A percentile compares a stretch with the other conserved stretches of the same genome.
Conservation (phyloP, 345 rosid genomes). For the Eucalyptus coolabah region DNA sequence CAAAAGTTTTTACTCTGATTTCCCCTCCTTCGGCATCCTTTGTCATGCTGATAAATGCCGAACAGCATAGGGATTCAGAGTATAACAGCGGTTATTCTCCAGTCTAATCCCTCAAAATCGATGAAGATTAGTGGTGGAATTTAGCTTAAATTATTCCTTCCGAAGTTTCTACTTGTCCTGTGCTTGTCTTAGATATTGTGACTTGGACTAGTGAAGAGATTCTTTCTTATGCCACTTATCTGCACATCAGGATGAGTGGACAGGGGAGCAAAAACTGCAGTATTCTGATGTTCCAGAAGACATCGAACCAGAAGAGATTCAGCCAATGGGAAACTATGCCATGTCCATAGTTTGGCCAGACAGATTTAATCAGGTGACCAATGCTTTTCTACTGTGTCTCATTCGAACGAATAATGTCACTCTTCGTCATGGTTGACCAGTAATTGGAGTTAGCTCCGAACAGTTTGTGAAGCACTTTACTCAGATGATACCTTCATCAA, state of each 20-base stretch:
- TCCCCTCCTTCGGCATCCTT: neutral
- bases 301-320: constrained; percentile 80
- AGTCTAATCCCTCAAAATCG: too few species aligned
- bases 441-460: neutral
- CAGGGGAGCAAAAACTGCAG: constrained; percentile 79
- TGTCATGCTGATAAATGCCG: neutral
- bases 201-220: neutral
- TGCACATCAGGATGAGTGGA: constrained; percentile 75
- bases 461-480: neutral
- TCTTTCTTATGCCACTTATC: neutral
- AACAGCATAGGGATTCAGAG: neutral
- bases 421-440: neutral
- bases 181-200: neutral
- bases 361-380: constrained; percentile 72
- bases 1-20: neutral
- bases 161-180: neutral
- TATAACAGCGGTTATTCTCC: neutral
- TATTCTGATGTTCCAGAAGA: constrained; percentile 66
- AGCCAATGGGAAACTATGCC: constrained; percentile 94
- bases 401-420: neutral
- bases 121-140: neutral
- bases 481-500: neutral
- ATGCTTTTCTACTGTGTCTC: neutral
- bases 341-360: constrained; percentile 94
- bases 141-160: neutral